A percentile compares a stretch with the other conserved stretches of the same genome.
phyloP scores from a whole-genome alignment of 257 asterid genomes.

The Jasminum sambac region DNA sequence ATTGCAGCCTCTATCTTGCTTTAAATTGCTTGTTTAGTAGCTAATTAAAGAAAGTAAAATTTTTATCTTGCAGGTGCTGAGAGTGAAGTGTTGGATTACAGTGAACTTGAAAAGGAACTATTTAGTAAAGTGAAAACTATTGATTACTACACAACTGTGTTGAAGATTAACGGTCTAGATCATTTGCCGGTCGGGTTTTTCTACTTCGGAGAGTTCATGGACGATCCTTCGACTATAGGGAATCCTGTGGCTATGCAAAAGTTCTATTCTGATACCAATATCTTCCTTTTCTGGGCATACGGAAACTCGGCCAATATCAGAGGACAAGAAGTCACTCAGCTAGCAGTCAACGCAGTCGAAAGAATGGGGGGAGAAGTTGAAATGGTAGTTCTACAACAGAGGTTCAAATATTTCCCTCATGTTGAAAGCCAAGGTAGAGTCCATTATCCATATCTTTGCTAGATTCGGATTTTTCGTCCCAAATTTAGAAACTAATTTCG shows the following conservation, averaged over 20 bases:
- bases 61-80: conserved; percentile 38
- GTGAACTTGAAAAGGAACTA: conserved; percentile 60
- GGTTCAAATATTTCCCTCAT: conserved; percentile 80
- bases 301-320: conserved; percentile 58
- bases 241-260: conserved; percentile 86
- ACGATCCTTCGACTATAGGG: conserved; percentile 74
- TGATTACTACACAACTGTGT: conserved; percentile 76
- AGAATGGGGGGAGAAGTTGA: conserved; percentile 73
- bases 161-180: conserved; percentile 76
- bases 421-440: conserved; percentile 63
- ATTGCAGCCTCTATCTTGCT: conserved; percentile 4
- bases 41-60: conserved; percentile 4
- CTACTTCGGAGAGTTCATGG: conserved; percentile 78
- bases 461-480: not conserved
- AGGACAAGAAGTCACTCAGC: conserved; percentile 50
- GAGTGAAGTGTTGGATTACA: conserved; percentile 48
- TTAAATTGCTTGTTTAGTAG: not conserved
- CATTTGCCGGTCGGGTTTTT: conserved; percentile 74
- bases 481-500: not conserved
- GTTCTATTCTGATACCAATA: conserved; percentile 54
- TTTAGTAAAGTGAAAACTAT: conserved; percentile 66
- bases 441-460: conserved; percentile 2
- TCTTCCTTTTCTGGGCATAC: conserved; percentile 83
- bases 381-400: conserved; percentile 48
- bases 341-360: conserved; percentile 60